Evolutionary conservation across 2,329 filamentous ascomycete species (phyloP), one percentile per base, ranked within the genome.

Genomic region (Pseudocercospora macadamiae): DNA sequence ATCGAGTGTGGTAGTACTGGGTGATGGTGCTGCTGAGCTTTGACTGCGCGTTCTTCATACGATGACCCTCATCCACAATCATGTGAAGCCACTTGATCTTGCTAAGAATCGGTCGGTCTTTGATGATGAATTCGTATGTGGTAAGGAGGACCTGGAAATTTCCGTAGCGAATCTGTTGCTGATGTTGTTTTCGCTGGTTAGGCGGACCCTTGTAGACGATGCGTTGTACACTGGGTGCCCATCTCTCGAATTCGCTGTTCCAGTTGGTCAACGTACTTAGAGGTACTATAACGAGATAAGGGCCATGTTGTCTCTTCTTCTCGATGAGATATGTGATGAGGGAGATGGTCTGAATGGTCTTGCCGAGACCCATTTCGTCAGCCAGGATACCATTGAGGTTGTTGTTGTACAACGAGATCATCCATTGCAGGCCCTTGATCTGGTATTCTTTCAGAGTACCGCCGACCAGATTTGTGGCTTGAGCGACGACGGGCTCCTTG

Each of bases 31-130:
- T 91, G 76, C 91, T 97, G 68, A 99, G 83, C 79, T 99, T 99
- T 8, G 95, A 99, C 68, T 95, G 89, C 26, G 91, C 84, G 77
- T 99, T 99, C 85, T 99, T 99, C 95, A 99, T 99, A 74, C 95
- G 92, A 76, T 99, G 95, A 78, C 95, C 95, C 81, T 99, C 95
- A 70, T 99, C 95, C 66, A 99, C 95, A 69, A 99, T 97, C 95
- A 99, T 97, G 79, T 99, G 95, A 70, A 97, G 89, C 95, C 95
- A 99, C 78, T 97, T 97, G 78, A 99, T 93, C 82, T 97, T 97
- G 81, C 91, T 96, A 10, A 99, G 80, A 66, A 99, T 83, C 0
- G 93, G 93, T 32, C 95, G 87, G 72, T 99, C 95, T 79, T 97
- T 99, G 84, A 99, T 99, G 77, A 99, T 96, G 79, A 97, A 99